Evolutionary conservation across 352 stramenopile genomes (phyloP).

Genomic region (Globisporangium emineosum): DNA sequence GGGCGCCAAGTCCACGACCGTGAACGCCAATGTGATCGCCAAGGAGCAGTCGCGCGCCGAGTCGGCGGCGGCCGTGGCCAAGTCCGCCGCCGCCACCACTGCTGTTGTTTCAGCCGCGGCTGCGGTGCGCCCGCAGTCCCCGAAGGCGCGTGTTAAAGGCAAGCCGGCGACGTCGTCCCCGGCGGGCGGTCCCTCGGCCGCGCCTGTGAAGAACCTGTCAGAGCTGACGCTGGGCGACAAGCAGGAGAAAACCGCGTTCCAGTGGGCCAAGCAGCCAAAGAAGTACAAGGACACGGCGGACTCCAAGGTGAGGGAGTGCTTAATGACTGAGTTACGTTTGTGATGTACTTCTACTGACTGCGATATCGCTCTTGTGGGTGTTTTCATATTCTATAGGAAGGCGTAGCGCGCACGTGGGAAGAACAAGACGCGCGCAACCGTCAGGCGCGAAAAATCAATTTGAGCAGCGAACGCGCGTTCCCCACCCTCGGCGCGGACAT

Average conservation of each 20-base stretch:
- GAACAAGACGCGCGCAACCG: conserved; percentile 77
- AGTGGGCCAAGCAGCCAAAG: conserved; percentile 84
- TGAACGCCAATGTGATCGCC: conserved; percentile 78
- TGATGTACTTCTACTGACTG: not conserved
- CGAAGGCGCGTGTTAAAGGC: conserved; percentile 13
- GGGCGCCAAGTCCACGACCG: conserved; percentile 59
- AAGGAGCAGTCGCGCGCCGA: conserved; percentile 47
- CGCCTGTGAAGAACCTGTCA: conserved; percentile 51
- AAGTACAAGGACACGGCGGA: conserved; percentile 74
- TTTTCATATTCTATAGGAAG: conserved; percentile 26
- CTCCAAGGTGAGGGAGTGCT: conserved; percentile 31
- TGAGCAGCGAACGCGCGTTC: conserved; percentile 76
- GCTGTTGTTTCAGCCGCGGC: conserved; percentile 6
- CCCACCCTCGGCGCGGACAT: conserved; percentile 63
- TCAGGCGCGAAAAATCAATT: conserved; percentile 48
- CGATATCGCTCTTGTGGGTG: not conserved
- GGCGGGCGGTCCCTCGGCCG: conserved; percentile 9
- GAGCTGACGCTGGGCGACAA: conserved; percentile 60
- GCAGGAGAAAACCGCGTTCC: conserved; percentile 52
- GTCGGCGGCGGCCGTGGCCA: conserved; percentile 22
- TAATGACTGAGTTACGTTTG: no score
- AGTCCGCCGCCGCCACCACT: conserved; percentile 11
- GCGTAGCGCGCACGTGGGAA: conserved; percentile 59
- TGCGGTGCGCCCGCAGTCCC: not conserved
- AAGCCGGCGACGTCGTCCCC: conserved; percentile 23